A percentile compares a stretch with the other conserved stretches of the same genome.
phyloP scores from a whole-genome alignment of 108 stramenopile species.

The Nannochloropsis oceanica region DNA sequence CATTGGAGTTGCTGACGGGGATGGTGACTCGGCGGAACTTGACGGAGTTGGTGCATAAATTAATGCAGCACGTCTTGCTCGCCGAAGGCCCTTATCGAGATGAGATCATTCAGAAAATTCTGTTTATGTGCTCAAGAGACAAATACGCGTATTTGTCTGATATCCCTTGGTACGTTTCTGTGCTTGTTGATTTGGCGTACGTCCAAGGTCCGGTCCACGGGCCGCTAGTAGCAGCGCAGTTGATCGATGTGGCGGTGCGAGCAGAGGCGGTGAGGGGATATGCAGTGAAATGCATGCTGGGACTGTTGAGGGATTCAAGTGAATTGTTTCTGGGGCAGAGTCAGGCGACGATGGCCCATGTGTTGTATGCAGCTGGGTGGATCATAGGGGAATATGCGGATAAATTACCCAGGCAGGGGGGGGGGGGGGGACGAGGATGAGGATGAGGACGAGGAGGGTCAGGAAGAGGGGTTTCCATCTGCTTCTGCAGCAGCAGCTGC shows the following conservation, averaged over 20 bases:
- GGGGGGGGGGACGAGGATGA: conserved; percentile 45
- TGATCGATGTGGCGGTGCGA: conserved; percentile 80
- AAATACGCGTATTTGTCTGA: conserved; percentile 77
- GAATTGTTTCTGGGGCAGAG: not conserved
- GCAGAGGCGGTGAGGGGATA: conserved; percentile 79
- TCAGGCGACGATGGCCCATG: not conserved
- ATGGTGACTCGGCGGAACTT: conserved; percentile 87
- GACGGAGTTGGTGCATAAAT: conserved; percentile 72
- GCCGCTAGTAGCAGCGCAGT: conserved; percentile 55
- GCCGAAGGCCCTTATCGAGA: conserved; percentile 78
- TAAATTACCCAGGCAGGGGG: conserved; percentile 27
- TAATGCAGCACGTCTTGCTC: conserved; percentile 67
- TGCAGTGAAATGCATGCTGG: conserved; percentile 61
- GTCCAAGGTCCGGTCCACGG: conserved; percentile 55
- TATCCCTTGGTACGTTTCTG: conserved; percentile 85
- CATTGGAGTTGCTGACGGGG: conserved; percentile 77
- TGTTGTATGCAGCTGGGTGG: conserved; percentile 54
- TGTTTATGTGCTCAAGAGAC: conserved; percentile 69
- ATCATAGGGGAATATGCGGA: conserved; percentile 74
- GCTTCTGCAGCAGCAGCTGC: not conserved
- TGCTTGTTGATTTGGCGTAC: conserved; percentile 65
- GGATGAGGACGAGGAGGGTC: conserved; percentile 37
- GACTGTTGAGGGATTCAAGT: conserved; percentile 34
- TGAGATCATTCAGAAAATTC: conserved; percentile 51
- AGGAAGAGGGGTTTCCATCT: not conserved